phyloP scores from a whole-genome alignment of 805 yeast species.

The Sugiyamaella valdiviana region DNA sequence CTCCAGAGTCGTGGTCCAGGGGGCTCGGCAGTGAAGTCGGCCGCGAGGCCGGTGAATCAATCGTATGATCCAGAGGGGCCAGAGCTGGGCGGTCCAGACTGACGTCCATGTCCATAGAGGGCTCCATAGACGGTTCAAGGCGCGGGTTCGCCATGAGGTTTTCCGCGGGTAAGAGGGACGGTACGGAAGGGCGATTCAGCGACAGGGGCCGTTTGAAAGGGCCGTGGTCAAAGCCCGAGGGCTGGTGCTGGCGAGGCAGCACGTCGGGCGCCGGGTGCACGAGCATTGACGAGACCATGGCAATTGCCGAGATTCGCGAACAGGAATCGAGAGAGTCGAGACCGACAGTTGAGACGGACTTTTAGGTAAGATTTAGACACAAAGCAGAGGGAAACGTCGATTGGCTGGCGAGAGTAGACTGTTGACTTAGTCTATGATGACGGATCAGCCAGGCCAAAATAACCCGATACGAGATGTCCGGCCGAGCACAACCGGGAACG shows the following conservation, averaged over 20 bases:
- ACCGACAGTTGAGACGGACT: background rate
- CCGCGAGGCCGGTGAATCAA: background rate
- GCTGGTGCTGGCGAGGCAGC: conserved; percentile 1
- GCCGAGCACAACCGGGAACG: too few species aligned
- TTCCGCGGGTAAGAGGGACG: too few species aligned
- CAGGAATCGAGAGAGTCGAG: background rate
- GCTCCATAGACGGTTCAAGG: background rate
- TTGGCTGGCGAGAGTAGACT: background rate
- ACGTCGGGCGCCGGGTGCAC: conserved; percentile 1
- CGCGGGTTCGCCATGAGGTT: background rate
- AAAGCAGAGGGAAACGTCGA: too few species aligned
- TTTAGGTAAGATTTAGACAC: too few species aligned
- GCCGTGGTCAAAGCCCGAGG: background rate
- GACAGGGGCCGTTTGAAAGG: background rate
- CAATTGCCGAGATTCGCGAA: background rate
- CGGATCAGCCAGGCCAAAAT: too few species aligned
- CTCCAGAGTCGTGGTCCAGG: too few species aligned
- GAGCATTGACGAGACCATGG: conserved; percentile 2
- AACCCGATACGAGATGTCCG: too few species aligned
- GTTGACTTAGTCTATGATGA: too few species aligned
- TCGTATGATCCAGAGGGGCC: background rate
- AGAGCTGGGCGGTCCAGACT: background rate
- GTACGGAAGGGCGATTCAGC: background rate
- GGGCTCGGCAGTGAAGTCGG: background rate
- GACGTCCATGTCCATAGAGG: background rate